phyloP scores from a whole-genome alignment of 768 basidiomycete species.

The Gymnopilus dilepis region DNA sequence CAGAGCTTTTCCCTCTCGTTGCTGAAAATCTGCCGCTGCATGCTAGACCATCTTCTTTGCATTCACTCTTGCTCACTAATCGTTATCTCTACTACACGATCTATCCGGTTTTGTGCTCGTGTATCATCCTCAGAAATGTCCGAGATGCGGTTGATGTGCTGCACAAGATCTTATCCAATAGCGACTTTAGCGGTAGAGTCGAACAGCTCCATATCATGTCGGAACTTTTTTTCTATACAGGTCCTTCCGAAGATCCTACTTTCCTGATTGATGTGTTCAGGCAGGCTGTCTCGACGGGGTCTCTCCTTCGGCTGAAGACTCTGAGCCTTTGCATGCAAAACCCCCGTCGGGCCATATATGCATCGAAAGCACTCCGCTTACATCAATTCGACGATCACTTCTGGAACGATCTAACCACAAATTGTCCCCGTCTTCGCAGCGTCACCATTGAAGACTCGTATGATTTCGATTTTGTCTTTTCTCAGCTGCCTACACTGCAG shows the following conservation, averaged over 20 bases:
- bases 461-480: too few relatives aligned
- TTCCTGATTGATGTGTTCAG: not conserved
- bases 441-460: too few relatives aligned
- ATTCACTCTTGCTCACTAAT: not conserved
- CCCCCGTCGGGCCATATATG: too few relatives aligned
- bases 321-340: not conserved
- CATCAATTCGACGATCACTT: not conserved
- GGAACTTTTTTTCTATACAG: too few relatives aligned
- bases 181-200: not conserved
- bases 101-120: not conserved
- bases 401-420: not conserved
- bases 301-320: not conserved
- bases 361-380: too few relatives aligned
- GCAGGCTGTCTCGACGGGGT: not conserved
- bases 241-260: too few relatives aligned
- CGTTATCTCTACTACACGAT: not conserved
- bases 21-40: not conserved
- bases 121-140: not conserved
- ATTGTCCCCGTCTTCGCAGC: not conserved
- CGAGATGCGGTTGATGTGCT: not conserved
- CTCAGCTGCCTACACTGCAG: too few relatives aligned
- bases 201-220: constrained; percentile 1
- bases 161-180: not conserved
- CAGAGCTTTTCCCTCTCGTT: not conserved
- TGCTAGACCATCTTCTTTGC: not conserved